Evolutionary conservation across 768 basidiomycete species (phyloP), one percentile per base, ranked within the genome.

Genomic region (Rossbeevera mucosa): DNA sequence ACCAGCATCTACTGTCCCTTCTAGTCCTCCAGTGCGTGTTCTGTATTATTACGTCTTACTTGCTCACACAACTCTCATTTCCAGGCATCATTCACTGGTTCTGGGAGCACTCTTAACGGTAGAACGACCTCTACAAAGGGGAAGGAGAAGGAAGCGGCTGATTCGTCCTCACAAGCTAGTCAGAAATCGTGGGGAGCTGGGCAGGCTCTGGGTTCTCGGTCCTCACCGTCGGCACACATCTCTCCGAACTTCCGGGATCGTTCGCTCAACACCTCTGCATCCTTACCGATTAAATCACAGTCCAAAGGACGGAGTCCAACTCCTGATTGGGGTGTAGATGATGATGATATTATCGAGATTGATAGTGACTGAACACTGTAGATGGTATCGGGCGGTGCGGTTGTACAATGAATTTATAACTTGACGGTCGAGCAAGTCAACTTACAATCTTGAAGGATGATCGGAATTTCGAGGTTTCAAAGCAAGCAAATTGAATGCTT

Each of bases 241-340:
- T 67, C 74, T 26, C 52, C 66, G 4, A 67, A 64, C 53, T 59
- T 70, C 44, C 52, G 67, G 9, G 59, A 64, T 4, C 75, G 74
- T 33, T 66, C 75, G 6, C 68, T 80, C 9, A 83, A 83, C 25
- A 77, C 79, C 7, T 66, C 74, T 6, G 66, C 80, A 18, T 78
- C 82, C 20, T 72, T 73, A 44, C 58, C 71, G 21, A 73, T 78
- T 0, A 71, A 74, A 60, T 62, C 77, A 54, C 65, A 64, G 14
- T 7, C 67, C 51, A 53, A 62, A 47, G 66, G 73, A 60, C 74
- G 82, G 58, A 87, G 81, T 64, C 88, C 83, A 28, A 78, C 83
- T n/a, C 89, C 85, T 29, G 88, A 89, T 62, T 91, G 81, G 76
- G 88, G 86, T 25, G 84, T 90, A n/a, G 86, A 88, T 55, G 87